Conservation (phyloP, 257 asterid species). For the Nicotiana tomentosiformis region DNA sequence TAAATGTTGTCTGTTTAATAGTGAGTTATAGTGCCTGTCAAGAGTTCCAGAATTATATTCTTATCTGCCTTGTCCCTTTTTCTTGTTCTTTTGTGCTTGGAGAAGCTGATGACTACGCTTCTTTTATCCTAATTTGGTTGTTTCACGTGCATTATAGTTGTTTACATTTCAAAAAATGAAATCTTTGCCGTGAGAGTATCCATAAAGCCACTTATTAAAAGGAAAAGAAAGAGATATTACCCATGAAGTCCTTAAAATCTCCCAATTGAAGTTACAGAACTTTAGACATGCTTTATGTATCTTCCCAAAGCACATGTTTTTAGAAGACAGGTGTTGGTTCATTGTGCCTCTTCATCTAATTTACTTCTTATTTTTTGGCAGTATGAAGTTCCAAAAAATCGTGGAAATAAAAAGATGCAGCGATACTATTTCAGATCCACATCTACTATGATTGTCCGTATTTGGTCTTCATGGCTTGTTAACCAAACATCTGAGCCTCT, state of each 20-base stretch:
- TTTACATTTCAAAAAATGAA: not conserved
- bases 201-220: not conserved
- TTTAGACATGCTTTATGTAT: not conserved
- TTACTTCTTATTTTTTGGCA: slow-evolving; percentile 21
- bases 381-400: slow-evolving; percentile 85
- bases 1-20: not conserved
- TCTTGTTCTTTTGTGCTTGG: not conserved
- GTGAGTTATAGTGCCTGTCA: not conserved
- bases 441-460: slow-evolving; percentile 75
- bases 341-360: not conserved
- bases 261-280: not conserved
- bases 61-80: not conserved
- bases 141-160: not conserved
- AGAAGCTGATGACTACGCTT: not conserved
- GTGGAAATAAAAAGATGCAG: slow-evolving; percentile 72
- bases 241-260: not conserved
- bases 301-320: not conserved
- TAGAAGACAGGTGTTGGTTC: not conserved
- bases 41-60: not conserved
- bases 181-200: not conserved
- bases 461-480: slow-evolving; percentile 99
- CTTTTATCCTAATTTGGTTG: not conserved
- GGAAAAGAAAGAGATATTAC: not conserved
- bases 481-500: slow-evolving; percentile 65
- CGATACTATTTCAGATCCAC: slow-evolving; percentile 85